A percentile compares a stretch with the other conserved stretches of the same genome.
phyloP scores from a whole-genome alignment of 257 asterid genomes.

The Ehretia macrophylla region DNA sequence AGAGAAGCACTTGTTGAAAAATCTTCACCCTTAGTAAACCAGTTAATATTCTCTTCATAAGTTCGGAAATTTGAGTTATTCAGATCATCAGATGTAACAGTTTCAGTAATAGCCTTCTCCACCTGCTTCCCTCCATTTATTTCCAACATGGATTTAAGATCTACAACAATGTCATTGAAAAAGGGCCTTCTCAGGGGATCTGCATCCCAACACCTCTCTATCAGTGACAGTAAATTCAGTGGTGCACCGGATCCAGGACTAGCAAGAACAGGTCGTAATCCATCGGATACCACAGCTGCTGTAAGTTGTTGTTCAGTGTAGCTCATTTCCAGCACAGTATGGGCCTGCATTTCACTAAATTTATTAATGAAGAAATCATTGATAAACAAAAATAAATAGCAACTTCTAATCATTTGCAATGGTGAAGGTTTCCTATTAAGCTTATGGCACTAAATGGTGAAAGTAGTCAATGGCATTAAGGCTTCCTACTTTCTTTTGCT shows the following conservation, averaged over 20 bases:
- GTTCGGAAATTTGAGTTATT: conserved; percentile 27
- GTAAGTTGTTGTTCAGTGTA: conserved; percentile 90
- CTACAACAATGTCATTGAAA: conserved; percentile 57
- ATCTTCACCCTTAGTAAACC: conserved; percentile 68
- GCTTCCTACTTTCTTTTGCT: too few relatives aligned
- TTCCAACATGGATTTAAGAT: conserved; percentile 48
- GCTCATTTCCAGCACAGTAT: conserved; percentile 95
- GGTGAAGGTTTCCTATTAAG: too few relatives aligned
- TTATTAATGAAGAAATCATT: conserved; percentile 10
- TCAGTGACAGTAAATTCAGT: conserved; percentile 49
- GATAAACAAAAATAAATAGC: conserved; percentile 8
- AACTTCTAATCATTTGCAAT: too few relatives aligned
- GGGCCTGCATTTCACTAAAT: conserved; percentile 52
- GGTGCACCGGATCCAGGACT: conserved; percentile 48
- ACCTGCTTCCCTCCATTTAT: conserved; percentile 15
- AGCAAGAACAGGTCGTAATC: conserved; percentile 80
- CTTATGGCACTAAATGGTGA: too few relatives aligned
- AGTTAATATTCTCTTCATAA: conserved; percentile 61
- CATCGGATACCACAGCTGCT: conserved; percentile 79
- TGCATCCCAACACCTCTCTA: conserved; percentile 76
- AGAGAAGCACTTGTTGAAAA: conserved; percentile 28
- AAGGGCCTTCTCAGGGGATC: conserved; percentile 71
- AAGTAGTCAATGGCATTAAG: too few relatives aligned
- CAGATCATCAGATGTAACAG: conserved; percentile 15
- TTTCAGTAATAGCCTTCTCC: conserved; percentile 13